Conservation (phyloP, 1,284 basidiomycete genomes). For the Rhodotorula sp. region DNA sequence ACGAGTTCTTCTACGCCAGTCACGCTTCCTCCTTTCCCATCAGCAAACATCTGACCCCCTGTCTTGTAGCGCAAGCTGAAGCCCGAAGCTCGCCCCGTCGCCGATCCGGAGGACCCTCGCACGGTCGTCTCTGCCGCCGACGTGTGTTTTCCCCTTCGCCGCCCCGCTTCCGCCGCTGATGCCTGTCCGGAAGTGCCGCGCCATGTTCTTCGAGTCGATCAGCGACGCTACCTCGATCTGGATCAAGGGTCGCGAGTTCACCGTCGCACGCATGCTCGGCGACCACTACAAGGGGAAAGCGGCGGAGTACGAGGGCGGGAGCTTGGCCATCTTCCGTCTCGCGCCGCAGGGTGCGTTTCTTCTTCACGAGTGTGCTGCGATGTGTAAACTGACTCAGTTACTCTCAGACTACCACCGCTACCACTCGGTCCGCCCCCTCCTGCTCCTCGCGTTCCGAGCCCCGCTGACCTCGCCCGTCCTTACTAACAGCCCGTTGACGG, state of each 20-base stretch:
- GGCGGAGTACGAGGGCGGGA: slow-evolving; percentile 72
- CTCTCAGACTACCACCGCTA: slow-evolving; percentile 81
- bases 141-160: neutral
- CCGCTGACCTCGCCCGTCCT: neutral
- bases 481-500: slow-evolving; percentile 40
- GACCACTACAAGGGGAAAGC: slow-evolving; percentile 69
- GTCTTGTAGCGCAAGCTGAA: slow-evolving; percentile 74
- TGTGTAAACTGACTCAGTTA: neutral
- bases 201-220: slow-evolving; percentile 89
- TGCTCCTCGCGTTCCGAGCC: neutral
- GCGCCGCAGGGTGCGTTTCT: slow-evolving; percentile 62
- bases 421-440: slow-evolving; percentile 9
- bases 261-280: slow-evolving; percentile 74
- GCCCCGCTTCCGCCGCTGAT: too few relatives aligned
- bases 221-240: slow-evolving; percentile 82
- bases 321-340: slow-evolving; percentile 82
- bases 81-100: slow-evolving; percentile 73
- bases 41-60: neutral
- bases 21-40: accelerated
- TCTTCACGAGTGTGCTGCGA: neutral
- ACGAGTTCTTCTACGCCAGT: slow-evolving; percentile 66
- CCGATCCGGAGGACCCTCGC: slow-evolving; percentile 68
- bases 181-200: slow-evolving; percentile 61
- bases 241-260: slow-evolving; percentile 90
- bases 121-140: slow-evolving; percentile 86